Percentiles rank a stretch among this genome's conserved stretches.
Evolutionary conservation across 148 eudicot species (phyloP).

Genomic region (Rhododendron williamsianum): DNA sequence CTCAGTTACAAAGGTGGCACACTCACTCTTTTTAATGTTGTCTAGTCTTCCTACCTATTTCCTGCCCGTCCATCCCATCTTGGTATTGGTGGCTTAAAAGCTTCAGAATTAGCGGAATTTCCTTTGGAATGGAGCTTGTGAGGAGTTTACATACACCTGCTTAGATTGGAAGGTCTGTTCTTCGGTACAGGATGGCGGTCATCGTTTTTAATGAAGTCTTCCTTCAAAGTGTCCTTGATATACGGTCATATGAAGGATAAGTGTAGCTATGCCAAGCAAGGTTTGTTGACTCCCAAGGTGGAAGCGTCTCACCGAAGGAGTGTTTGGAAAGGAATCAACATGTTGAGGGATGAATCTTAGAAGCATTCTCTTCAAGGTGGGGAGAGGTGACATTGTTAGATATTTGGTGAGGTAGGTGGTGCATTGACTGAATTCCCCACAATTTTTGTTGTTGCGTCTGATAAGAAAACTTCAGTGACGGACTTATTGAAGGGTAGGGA

Average conservation of each 20-base stretch:
- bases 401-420: background rate
- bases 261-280: background rate
- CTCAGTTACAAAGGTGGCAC: conserved; percentile 1
- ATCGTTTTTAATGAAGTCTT: background rate
- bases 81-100: background rate
- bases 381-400: background rate
- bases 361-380: background rate
- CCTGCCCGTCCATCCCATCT: background rate
- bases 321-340: background rate
- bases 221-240: background rate
- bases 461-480: background rate
- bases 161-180: background rate
- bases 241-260: background rate
- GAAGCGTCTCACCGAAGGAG: background rate
- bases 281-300: background rate
- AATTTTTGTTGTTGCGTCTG: background rate
- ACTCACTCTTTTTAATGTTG: background rate
- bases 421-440: background rate
- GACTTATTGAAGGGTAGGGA: background rate
- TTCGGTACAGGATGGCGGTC: background rate
- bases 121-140: background rate
- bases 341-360: background rate
- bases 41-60: background rate
- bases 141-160: background rate
- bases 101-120: background rate